These are phyloP conservation scores for Hypoxylon sp. DNA, from an alignment of 2,329 filamentous ascomycete genomes.

Conservation along the genomic window DNA sequence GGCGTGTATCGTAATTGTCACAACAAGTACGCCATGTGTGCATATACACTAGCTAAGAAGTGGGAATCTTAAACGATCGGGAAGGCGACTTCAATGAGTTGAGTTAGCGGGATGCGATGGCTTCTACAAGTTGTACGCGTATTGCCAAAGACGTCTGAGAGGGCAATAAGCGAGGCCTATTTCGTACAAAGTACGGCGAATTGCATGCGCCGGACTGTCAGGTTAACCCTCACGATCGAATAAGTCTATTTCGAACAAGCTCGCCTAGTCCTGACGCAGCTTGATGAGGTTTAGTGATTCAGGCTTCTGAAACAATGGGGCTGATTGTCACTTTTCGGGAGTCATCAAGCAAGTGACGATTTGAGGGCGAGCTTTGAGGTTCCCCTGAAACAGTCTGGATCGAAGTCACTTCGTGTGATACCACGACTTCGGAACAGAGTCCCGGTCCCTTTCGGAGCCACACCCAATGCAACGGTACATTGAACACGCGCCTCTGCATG, in stretches of 20 bases:
- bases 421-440: slow-evolving; percentile 44
- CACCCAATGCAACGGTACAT: slow-evolving; percentile 36
- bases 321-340: slow-evolving; percentile 35
- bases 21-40: neutral
- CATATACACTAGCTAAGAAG: slow-evolving; percentile 6
- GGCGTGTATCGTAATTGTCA: neutral
- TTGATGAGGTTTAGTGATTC: slow-evolving; percentile 43
- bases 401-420: slow-evolving; percentile 45
- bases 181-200: slow-evolving; percentile 17
- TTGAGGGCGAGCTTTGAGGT: slow-evolving; percentile 25
- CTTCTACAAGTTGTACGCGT: neutral
- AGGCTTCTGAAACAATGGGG: slow-evolving; percentile 46
- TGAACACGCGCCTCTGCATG: slow-evolving; percentile 5
- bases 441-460: slow-evolving; percentile 40
- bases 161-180: slow-evolving; percentile 6
- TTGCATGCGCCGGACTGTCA: slow-evolving; percentile 11
- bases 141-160: too few species aligned
- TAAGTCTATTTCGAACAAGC: slow-evolving; percentile 8
- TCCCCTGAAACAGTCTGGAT: slow-evolving; percentile 47
- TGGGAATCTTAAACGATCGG: neutral
- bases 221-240: neutral
- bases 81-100: neutral
- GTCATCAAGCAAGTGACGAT: slow-evolving; percentile 38
- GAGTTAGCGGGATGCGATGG: neutral
- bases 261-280: slow-evolving; percentile 19